A percentile compares a stretch with the other conserved stretches of the same genome.
Evolutionary conservation across 148 eudicot species (phyloP).

Genomic region (Polygonum maritimum): DNA sequence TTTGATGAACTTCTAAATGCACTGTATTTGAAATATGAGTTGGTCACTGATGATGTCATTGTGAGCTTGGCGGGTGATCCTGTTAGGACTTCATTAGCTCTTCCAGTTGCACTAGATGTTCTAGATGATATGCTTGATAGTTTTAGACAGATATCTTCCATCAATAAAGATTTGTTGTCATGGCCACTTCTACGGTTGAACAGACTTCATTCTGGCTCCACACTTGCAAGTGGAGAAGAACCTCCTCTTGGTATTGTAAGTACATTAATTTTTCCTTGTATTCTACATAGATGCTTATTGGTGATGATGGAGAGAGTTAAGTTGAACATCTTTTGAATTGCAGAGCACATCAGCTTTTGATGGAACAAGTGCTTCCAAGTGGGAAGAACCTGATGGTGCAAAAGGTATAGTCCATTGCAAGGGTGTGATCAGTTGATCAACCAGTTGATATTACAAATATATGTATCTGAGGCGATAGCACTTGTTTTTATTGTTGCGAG

Average conservation of each 20-base stretch:
- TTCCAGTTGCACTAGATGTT: slow-evolving; percentile 83
- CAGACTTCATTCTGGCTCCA: slow-evolving; percentile 71
- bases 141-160: slow-evolving; percentile 22
- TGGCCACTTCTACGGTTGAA: slow-evolving; percentile 71
- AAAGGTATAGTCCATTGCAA: slow-evolving; percentile 35
- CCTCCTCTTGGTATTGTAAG: slow-evolving; percentile 96
- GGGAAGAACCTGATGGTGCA: slow-evolving; percentile 99
- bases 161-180: slow-evolving; percentile 32
- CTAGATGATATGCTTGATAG: slow-evolving; percentile 61
- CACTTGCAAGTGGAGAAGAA: slow-evolving; percentile 92
- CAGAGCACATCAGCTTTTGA: slow-evolving; percentile 95
- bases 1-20: slow-evolving; percentile 48
- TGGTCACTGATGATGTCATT: slow-evolving; percentile 22
- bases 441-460: background rate
- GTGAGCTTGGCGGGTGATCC: slow-evolving; percentile 68
- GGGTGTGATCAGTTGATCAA: background rate
- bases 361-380: slow-evolving; percentile 71
- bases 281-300: background rate
- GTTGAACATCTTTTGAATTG: slow-evolving; percentile 5
- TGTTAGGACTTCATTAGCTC: slow-evolving; percentile 69
- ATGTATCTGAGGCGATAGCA: background rate
- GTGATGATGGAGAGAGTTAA: background rate
- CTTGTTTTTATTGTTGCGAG: background rate
- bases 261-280: slow-evolving; percentile 1
- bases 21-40: slow-evolving; percentile 49